Conservation (phyloP, 2,329 filamentous ascomycete genomes). For the Verticillium longisporum region DNA sequence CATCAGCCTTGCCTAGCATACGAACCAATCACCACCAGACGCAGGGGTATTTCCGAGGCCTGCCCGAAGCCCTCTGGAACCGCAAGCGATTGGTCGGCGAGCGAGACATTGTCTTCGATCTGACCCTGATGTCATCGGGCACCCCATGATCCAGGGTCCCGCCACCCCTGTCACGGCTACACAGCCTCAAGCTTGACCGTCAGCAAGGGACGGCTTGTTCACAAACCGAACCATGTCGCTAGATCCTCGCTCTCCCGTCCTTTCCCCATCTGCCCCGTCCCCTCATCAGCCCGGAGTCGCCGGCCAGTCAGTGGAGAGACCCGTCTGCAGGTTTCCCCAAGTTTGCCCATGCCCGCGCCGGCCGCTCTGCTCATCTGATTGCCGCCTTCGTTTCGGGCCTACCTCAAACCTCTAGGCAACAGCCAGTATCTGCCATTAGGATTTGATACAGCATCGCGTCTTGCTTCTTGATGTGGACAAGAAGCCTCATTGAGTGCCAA, state of each 20-base stretch:
- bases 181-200: conserved; percentile 11
- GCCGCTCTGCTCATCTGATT: background rate
- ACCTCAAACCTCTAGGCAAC: conserved; percentile 1
- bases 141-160: background rate
- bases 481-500: background rate
- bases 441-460: background rate
- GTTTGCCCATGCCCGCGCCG: background rate
- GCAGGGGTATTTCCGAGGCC: background rate
- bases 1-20: background rate
- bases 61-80: background rate
- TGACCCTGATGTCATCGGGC: conserved; percentile 1
- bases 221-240: background rate
- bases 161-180: conserved; percentile 4
- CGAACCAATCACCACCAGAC: background rate
- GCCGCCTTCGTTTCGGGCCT: background rate
- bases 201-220: background rate
- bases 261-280: background rate
- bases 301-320: background rate
- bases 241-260: background rate
- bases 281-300: conserved; percentile 1
- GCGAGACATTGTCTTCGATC: background rate
- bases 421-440: background rate
- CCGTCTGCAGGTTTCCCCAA: background rate
- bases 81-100: conserved; percentile 12
- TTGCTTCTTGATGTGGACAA: background rate